These are phyloP conservation scores for Nepenthes gracilis DNA, from an alignment of 148 eudicot genomes.

Conservation along the genomic window DNA sequence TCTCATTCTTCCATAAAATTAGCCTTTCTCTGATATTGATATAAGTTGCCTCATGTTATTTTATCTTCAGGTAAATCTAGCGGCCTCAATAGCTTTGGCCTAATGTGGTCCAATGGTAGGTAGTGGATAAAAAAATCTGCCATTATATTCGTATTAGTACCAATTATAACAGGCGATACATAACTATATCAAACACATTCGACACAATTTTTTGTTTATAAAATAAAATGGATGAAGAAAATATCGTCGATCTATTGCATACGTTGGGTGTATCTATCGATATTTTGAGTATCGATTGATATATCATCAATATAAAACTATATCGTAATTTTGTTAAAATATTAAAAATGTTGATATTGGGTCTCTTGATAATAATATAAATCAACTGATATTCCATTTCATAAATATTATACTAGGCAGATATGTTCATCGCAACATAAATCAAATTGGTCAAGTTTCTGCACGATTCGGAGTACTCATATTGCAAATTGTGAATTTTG, in stretches of 20 bases:
- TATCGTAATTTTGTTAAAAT: too few relatives aligned
- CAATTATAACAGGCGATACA: too few relatives aligned
- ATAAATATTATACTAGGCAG: not conserved
- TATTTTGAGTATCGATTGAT: too few relatives aligned
- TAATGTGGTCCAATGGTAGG: constrained; percentile 57
- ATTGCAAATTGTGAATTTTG: not conserved
- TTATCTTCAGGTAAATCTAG: constrained; percentile 36
- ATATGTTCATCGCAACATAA: too few relatives aligned
- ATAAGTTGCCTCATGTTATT: not conserved
- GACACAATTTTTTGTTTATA: too few relatives aligned
- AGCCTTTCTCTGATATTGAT: not conserved
- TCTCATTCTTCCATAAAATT: not conserved
- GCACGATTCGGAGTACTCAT: not conserved
- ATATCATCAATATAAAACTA: too few relatives aligned
- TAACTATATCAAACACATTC: too few relatives aligned
- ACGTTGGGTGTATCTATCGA: too few relatives aligned
- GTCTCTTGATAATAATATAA: not conserved
- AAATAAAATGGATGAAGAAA: too few relatives aligned
- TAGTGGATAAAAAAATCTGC: not conserved
- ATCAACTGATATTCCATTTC: not conserved
- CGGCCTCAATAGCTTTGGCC: constrained; percentile 47
- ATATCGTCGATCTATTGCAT: too few relatives aligned
- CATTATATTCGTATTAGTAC: too few relatives aligned
- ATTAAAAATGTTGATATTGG: too few relatives aligned
- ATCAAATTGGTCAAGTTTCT: not conserved